A percentile compares a stretch with the other conserved stretches of the same genome.
These are phyloP conservation scores for Aspergillus proliferans DNA, from an alignment of 2,329 filamentous ascomycete genomes.

Conservation along the genomic window DNA sequence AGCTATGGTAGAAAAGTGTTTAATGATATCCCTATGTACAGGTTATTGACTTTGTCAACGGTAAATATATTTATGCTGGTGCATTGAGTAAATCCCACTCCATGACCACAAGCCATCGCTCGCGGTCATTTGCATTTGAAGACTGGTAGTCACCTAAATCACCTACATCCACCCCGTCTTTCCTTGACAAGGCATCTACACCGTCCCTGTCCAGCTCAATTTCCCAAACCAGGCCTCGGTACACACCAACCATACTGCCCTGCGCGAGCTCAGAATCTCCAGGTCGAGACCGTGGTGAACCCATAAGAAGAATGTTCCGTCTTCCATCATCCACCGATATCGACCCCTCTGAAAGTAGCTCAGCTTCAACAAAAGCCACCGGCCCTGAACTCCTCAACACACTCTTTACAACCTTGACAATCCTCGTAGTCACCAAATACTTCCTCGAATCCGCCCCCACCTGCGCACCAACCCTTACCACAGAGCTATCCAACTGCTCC, in stretches of 20 bases:
- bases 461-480: neutral
- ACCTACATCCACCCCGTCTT: neutral
- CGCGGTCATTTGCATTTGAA: neutral
- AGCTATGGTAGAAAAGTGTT: no score
- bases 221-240: conserved; percentile 30
- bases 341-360: neutral
- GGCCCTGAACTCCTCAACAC: conserved; percentile 19
- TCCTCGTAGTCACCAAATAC: conserved; percentile 16
- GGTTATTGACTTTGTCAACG: no score
- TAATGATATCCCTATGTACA: no score
- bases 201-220: conserved; percentile 19
- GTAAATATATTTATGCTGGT: neutral
- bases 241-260: conserved; percentile 25
- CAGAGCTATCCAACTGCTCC: conserved; percentile 11
- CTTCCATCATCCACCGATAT: neutral
- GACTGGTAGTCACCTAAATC: neutral
- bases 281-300: conserved; percentile 13
- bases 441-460: neutral
- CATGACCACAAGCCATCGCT: conserved; percentile 32
- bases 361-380: conserved; percentile 17
- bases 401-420: conserved; percentile 12
- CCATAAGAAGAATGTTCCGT: conserved; percentile 24
- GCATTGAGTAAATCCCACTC: conserved; percentile 33
- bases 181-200: neutral
- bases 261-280: conserved; percentile 6